These are phyloP conservation scores for Aspergillus neoniger DNA, from an alignment of 2,329 filamentous ascomycete genomes.

Conservation along the genomic window DNA sequence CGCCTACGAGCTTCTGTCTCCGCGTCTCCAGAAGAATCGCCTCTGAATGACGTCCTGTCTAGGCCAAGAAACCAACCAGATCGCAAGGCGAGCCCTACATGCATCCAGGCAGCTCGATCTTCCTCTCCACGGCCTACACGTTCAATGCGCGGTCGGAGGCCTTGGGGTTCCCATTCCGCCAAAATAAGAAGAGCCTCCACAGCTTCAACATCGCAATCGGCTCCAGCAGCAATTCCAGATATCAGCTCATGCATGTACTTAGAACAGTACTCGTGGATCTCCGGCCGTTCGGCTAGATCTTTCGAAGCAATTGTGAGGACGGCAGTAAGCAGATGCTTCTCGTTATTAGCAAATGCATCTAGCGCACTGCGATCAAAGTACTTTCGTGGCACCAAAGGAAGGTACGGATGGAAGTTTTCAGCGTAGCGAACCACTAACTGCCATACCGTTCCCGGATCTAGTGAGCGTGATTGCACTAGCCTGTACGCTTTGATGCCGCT, in stretches of 20 bases:
- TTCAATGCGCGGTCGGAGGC: conserved; percentile 60
- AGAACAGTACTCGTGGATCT: conserved; percentile 66
- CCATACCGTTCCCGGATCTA: conserved; percentile 54
- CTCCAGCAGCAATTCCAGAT: conserved; percentile 66
- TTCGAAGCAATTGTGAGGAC: conserved; percentile 71
- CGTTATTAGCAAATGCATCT: conserved; percentile 58
- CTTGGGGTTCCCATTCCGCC: conserved; percentile 72
- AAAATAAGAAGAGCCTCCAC: conserved; percentile 70
- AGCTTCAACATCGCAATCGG: conserved; percentile 68
- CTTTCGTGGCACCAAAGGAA: conserved; percentile 65
- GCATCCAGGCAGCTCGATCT: conserved; percentile 75
- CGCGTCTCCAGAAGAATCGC: conserved; percentile 61
- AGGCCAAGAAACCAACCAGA: conserved; percentile 70
- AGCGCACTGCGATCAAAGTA: conserved; percentile 59
- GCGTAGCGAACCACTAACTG: conserved; percentile 61
- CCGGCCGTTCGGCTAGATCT: conserved; percentile 65
- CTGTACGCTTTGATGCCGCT: conserved; percentile 45
- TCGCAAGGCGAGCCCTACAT: conserved; percentile 69
- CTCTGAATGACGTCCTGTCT: conserved; percentile 67
- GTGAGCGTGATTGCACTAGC: conserved; percentile 46
- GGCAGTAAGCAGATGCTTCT: conserved; percentile 69
- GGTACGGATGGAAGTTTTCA: conserved; percentile 68
- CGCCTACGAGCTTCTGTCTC: conserved; percentile 63
- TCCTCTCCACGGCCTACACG: conserved; percentile 71
- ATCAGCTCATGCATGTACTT: conserved; percentile 70